phyloP scores from a whole-genome alignment of 2,329 filamentous ascomycete species.

The Phaeosphaeria sp. region DNA sequence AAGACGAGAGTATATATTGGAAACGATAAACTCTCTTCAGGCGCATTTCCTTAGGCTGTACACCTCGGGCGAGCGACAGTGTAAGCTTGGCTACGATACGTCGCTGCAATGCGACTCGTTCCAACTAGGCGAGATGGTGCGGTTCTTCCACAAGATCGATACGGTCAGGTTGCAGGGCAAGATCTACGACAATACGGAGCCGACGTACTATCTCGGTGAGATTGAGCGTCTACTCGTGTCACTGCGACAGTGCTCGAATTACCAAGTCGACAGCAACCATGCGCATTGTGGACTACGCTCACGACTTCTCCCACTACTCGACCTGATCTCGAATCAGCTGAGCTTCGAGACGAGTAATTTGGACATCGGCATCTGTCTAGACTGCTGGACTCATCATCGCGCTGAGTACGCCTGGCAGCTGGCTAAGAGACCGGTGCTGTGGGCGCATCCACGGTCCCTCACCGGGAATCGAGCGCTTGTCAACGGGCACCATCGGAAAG shows the following conservation, averaged over 20 bases:
- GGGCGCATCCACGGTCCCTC: slow-evolving; percentile 40
- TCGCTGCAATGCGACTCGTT: slow-evolving; percentile 77
- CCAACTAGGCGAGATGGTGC: slow-evolving; percentile 78
- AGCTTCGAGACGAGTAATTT: slow-evolving; percentile 40
- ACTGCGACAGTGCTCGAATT: slow-evolving; percentile 71
- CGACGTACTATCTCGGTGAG: slow-evolving; percentile 64
- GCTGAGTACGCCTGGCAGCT: slow-evolving; percentile 53
- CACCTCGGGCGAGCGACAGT: slow-evolving; percentile 71
- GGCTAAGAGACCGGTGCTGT: slow-evolving; percentile 55
- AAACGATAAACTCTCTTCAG: slow-evolving; percentile 73
- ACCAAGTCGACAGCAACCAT: slow-evolving; percentile 78
- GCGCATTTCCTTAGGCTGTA: slow-evolving; percentile 72
- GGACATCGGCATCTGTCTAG: slow-evolving; percentile 54
- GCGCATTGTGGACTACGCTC: slow-evolving; percentile 74
- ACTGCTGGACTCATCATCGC: slow-evolving; percentile 53
- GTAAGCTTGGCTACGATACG: slow-evolving; percentile 76
- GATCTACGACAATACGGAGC: slow-evolving; percentile 49
- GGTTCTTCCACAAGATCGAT: slow-evolving; percentile 69
- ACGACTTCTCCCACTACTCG: slow-evolving; percentile 69
- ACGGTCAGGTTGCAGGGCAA: slow-evolving; percentile 63
- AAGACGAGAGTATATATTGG: slow-evolving; percentile 70
- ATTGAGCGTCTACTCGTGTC: slow-evolving; percentile 66
- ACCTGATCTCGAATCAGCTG: slow-evolving; percentile 62
- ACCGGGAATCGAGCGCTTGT: slow-evolving; percentile 24
- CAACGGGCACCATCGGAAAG: slow-evolving; percentile 21